Evolutionary conservation across 2,329 filamentous ascomycete species (phyloP), one percentile per base, ranked within the genome.

Genomic region (Fusarium mangiferae): DNA sequence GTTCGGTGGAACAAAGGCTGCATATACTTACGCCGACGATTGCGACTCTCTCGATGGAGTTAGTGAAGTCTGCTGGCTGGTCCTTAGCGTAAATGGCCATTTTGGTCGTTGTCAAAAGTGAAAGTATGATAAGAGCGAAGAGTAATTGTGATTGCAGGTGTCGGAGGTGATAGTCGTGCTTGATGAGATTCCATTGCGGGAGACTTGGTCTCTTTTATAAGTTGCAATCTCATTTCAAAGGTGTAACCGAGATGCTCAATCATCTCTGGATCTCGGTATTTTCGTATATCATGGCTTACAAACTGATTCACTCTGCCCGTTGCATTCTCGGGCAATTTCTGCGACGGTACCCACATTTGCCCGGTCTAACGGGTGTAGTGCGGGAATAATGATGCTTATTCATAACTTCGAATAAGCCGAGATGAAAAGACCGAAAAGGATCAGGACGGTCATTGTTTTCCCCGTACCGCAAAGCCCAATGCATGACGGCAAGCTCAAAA

Each of bases 11-110:
- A 17, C 7, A 33, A 8, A 15, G 24, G 15, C 35, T 4, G 2
- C 17, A 3, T 9, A 13, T 18, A 81, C 83, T 80, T 81, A 85
- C 85, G 3, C 84, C 85, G 13, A 86, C 81, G 28, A 86, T 81
- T 38, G 83, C 83, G 0, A 86, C 78, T 30, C 80, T 83, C 70
- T 84, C 79, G 22, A 85, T 77, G 44, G 66, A 36, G 68, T 85
- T 85, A 15, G 35, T 73, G 52, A 78, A 77, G 66, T 69, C 77
- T 0, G 36, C 18, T 1, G 79, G 75, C 73, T 79, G 66, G 28
- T 74, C 59, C 39, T 67, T 77, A 46, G 77, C 77, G 46, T 80
- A 77, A n/a, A 30, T 61, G 15, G 52, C 15, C 73, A 75, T 75
- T 41, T 28, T 45, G 12, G 9, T 15, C 14, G 11, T 17, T 33